Evolutionary conservation across 2,329 filamentous ascomycete genomes (phyloP), one percentile per base, ranked within the genome.

Genomic region (Macroventuria anomochaeta): DNA sequence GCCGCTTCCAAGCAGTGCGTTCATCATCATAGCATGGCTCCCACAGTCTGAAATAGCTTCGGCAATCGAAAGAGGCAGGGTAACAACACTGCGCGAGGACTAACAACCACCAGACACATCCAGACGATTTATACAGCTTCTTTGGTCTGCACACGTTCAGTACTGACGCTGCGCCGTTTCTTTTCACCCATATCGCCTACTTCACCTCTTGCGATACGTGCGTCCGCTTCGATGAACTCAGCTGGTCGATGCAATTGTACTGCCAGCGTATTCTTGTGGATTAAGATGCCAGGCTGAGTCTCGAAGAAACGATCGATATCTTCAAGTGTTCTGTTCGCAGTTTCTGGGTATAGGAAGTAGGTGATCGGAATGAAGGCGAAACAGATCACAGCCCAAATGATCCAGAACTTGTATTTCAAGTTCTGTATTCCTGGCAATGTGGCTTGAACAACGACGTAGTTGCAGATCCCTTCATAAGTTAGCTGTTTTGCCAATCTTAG

Each of bases 361-460:
- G 81, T 77, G 32, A 81, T 75, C 1, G 81, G 81, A 36, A 84
- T 69, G 48, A 84, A 82, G 15, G 74, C 71, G 31, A 78, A 80
- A 70, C 82, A 83, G 62, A 82, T 77, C n/a, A 77, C 75, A 2
- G 81, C 79, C 69, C 82, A 86, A 58, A 84, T 76, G 28, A 84
- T 76, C 71, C 79, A 85, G 46, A 80, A 84, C 47, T 77, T 78
- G 76, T 80, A 85, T 5, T 78, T 73, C 0, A 84, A 70, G 18
- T 77, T 79, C 18, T 76, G 67, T 15, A 73, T 69, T 4, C 68
- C 70, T 2, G 69, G 69, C 7, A 71, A 61, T 6, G 70, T 73
- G 10, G 67, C 68, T 55, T 72, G 67, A 0, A 73, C 69, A 13
- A 73, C 68, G 0, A 56, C 65, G 17, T 70, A 73, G 31, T 72